These are phyloP conservation scores for Colletotrichum cuscutae DNA, from an alignment of 2,329 filamentous ascomycete species.

Conservation along the genomic window DNA sequence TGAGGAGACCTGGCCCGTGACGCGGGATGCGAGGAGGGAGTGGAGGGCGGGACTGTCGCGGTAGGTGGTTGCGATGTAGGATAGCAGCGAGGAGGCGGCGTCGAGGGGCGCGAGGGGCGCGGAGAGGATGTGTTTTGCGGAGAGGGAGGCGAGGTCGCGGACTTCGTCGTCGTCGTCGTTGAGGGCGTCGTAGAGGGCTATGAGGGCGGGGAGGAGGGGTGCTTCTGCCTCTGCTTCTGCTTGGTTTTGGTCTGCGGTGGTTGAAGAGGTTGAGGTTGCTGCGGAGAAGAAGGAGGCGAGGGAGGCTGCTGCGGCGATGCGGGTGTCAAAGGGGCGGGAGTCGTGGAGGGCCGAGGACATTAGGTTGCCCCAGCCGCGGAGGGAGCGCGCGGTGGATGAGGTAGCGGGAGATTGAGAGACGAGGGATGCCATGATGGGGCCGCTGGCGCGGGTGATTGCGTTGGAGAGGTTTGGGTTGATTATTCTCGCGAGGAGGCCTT, in stretches of 20 bases:
- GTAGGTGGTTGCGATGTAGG: constrained; percentile 53
- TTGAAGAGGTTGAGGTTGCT: constrained; percentile 36
- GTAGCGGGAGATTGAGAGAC: constrained; percentile 35
- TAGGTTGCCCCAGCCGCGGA: constrained; percentile 59
- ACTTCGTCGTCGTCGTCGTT: constrained; percentile 95
- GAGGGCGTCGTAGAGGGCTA: constrained; percentile 79
- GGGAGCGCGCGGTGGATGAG: constrained; percentile 33
- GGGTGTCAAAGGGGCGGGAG: constrained; percentile 70
- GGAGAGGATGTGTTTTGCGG: constrained; percentile 58
- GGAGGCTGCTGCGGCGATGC: constrained; percentile 68
- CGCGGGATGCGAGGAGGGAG: constrained; percentile 52
- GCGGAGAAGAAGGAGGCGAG: constrained; percentile 61
- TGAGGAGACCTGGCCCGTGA: constrained; percentile 47
- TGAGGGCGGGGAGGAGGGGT: constrained; percentile 64
- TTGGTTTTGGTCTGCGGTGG: too few species aligned
- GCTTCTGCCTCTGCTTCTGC: constrained; percentile 36
- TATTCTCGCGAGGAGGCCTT: constrained; percentile 46
- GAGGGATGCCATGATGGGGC: constrained; percentile 53
- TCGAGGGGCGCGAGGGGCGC: constrained; percentile 59
- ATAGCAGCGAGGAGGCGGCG: constrained; percentile 56
- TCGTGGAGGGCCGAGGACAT: constrained; percentile 45
- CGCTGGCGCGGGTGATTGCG: constrained; percentile 59
- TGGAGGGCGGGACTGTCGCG: constrained; percentile 49
- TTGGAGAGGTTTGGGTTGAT: constrained; percentile 62
- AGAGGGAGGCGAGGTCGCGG: constrained; percentile 69